Evolutionary conservation across 176 grass and related monocot species (phyloP).

Genomic region (Phoenix roebelenii): DNA sequence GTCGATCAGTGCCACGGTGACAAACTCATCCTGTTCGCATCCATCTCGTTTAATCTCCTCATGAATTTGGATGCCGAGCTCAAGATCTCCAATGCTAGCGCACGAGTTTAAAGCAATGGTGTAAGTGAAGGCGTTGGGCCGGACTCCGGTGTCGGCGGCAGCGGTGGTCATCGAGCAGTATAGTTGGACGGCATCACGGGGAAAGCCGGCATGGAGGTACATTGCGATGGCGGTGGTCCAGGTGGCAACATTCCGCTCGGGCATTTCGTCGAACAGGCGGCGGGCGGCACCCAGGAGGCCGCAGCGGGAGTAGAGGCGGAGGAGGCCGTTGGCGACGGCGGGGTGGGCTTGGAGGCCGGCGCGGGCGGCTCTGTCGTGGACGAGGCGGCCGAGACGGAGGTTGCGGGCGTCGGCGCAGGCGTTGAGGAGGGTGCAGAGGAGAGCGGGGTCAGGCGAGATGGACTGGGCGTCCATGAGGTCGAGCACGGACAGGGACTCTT

Average conservation of each 20-base stretch:
- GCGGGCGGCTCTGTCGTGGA: slow-evolving; percentile 5
- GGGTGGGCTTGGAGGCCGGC: slow-evolving; percentile 4
- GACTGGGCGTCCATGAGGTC: slow-evolving; percentile 19
- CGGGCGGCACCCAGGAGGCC: slow-evolving; percentile 6
- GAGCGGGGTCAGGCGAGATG: slow-evolving; percentile 11
- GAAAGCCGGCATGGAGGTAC: slow-evolving; percentile 19
- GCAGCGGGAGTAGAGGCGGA: slow-evolving; percentile 11
- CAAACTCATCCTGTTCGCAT: slow-evolving; percentile 10
- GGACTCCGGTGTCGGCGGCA: neutral
- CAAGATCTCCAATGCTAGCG: slow-evolving; percentile 6
- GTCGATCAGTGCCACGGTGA: slow-evolving; percentile 15
- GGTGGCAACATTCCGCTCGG: slow-evolving; percentile 2
- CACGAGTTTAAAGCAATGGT: slow-evolving; percentile 11
- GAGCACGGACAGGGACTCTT: slow-evolving; percentile 16
- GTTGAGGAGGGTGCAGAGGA: slow-evolving; percentile 16
- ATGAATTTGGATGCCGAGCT: slow-evolving; percentile 11
- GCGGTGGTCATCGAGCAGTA: slow-evolving; percentile 3
- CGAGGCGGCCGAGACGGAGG: slow-evolving; percentile 14
- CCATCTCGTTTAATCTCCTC: slow-evolving; percentile 3
- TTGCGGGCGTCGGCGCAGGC: slow-evolving; percentile 12
- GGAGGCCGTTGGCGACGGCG: slow-evolving; percentile 1
- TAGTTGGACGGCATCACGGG: slow-evolving; percentile 6
- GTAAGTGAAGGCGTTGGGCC: slow-evolving; percentile 23
- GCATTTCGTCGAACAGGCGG: slow-evolving; percentile 14
- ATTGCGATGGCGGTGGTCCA: slow-evolving; percentile 21